phyloP scores from a whole-genome alignment of 1,284 basidiomycete genomes.

The Rhodotorula sp. region DNA sequence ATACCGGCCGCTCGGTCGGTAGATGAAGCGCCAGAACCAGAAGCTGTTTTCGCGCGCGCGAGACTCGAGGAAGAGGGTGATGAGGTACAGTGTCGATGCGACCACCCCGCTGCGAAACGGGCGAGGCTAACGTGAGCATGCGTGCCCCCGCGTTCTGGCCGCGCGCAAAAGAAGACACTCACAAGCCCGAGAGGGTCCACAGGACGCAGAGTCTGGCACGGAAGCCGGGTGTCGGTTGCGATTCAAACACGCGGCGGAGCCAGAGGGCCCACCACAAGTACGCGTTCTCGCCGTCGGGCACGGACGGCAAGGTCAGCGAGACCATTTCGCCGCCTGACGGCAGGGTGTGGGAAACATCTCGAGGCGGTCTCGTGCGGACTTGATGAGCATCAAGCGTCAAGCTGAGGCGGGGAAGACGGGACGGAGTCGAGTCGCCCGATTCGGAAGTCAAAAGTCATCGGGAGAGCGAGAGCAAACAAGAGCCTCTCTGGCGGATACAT shows the following conservation, averaged over 20 bases:
- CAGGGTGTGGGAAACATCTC: neutral
- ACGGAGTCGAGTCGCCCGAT: neutral
- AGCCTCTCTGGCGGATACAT: too few relatives aligned
- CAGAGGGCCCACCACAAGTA: neutral
- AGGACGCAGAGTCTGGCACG: conserved; percentile 6
- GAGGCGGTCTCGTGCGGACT: too few relatives aligned
- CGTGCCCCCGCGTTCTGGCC: too few relatives aligned
- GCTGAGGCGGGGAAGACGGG: neutral
- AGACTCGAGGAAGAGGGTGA: conserved; percentile 6
- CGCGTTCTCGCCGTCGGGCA: neutral
- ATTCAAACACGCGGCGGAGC: neutral
- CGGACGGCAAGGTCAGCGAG: neutral
- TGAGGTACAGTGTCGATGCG: conserved; percentile 4
- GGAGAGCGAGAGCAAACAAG: too few relatives aligned
- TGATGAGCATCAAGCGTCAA: neutral
- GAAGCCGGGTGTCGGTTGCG: conserved; percentile 12
- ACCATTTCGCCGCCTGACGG: neutral
- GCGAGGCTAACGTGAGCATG: too few relatives aligned
- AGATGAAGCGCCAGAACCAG: conserved; percentile 23
- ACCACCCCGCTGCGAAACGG: conserved; percentile 4
- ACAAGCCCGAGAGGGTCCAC: conserved; percentile 21
- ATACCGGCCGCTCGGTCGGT: conserved; percentile 15
- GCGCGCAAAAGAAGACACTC: neutral
- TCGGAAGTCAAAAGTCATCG: too few relatives aligned
- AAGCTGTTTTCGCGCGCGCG: neutral